Conservation (phyloP, 768 basidiomycete genomes). For the Mycena alexandri region DNA sequence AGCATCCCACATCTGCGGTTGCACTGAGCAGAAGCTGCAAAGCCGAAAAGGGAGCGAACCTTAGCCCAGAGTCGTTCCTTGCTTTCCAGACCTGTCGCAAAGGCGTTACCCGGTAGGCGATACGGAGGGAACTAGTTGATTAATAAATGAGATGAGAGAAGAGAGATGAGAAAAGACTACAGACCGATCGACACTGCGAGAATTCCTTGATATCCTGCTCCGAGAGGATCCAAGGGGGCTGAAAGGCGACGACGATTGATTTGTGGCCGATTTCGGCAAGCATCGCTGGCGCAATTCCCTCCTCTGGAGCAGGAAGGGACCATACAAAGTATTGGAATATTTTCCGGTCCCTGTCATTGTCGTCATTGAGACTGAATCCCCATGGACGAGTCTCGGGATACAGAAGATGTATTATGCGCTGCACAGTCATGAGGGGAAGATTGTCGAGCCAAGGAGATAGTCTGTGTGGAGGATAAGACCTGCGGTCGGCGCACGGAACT, state of each 20-base stretch:
- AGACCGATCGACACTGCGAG: conserved; percentile 57
- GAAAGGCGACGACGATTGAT: conserved; percentile 66
- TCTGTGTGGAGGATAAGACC: conserved; percentile 43
- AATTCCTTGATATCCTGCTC: conserved; percentile 68
- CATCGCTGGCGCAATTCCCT: conserved; percentile 38
- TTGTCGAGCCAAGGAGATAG: conserved; percentile 63
- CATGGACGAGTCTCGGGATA: conserved; percentile 58
- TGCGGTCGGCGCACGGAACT: conserved; percentile 3
- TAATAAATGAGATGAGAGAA: conserved; percentile 9
- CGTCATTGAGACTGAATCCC: conserved; percentile 53
- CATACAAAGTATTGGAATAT: conserved; percentile 64
- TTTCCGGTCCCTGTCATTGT: conserved; percentile 50
- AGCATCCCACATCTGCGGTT: conserved; percentile 66
- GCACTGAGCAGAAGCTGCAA: not conserved
- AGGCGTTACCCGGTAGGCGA: conserved; percentile 48
- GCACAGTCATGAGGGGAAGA: conserved; percentile 65
- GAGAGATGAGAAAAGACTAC: conserved; percentile 19
- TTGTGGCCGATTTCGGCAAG: conserved; percentile 41
- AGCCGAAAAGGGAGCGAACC: conserved; percentile 45
- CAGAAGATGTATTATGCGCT: conserved; percentile 59
- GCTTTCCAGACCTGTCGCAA: conserved; percentile 50
- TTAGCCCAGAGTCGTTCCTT: conserved; percentile 73
- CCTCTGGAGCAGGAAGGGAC: conserved; percentile 42
- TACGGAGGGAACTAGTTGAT: conserved; percentile 55
- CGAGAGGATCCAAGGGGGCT: conserved; percentile 72